phyloP scores from a whole-genome alignment of 2,329 filamentous ascomycete genomes.

The Chaetomium strumarium region DNA sequence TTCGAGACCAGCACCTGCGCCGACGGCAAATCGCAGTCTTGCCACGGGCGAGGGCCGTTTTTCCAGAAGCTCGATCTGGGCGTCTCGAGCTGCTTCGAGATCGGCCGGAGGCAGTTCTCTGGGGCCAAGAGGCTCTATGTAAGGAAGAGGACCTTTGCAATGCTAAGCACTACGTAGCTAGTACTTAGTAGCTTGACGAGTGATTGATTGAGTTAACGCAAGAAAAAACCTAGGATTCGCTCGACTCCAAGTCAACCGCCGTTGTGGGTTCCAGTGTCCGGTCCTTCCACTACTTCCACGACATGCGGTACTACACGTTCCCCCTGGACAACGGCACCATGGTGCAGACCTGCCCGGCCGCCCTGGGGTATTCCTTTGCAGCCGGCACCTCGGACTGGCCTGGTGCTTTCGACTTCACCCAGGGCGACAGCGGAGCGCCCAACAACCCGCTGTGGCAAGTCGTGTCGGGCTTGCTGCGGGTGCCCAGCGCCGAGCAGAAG shows the following conservation, averaged over 20 bases:
- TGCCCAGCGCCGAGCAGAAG: slow-evolving; percentile 62
- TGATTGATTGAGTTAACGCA: neutral
- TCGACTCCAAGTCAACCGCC: slow-evolving; percentile 41
- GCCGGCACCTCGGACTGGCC: slow-evolving; percentile 87
- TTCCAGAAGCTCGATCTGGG: slow-evolving; percentile 64
- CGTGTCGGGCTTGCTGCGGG: slow-evolving; percentile 63
- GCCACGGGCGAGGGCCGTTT: slow-evolving; percentile 64
- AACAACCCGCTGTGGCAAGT: slow-evolving; percentile 74
- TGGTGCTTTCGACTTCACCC: slow-evolving; percentile 83
- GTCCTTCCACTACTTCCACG: slow-evolving; percentile 73
- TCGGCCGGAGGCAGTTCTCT: slow-evolving; percentile 60
- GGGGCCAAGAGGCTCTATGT: slow-evolving; percentile 49
- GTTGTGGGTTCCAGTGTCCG: slow-evolving; percentile 62
- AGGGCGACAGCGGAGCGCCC: slow-evolving; percentile 66
- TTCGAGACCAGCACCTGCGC: slow-evolving; percentile 74
- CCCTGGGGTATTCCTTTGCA: slow-evolving; percentile 83
- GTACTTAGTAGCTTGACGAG: too few species aligned
- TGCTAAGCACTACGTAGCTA: too few species aligned
- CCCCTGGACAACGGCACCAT: slow-evolving; percentile 63
- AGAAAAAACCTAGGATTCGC: slow-evolving; percentile 45
- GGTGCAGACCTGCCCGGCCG: slow-evolving; percentile 74
- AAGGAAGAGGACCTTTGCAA: slow-evolving; percentile 9
- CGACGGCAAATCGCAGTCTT: slow-evolving; percentile 58
- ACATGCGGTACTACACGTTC: slow-evolving; percentile 71
- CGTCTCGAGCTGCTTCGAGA: slow-evolving; percentile 69